phyloP scores from a whole-genome alignment of 2,329 filamentous ascomycete species.

The Botrytis tulipae region DNA sequence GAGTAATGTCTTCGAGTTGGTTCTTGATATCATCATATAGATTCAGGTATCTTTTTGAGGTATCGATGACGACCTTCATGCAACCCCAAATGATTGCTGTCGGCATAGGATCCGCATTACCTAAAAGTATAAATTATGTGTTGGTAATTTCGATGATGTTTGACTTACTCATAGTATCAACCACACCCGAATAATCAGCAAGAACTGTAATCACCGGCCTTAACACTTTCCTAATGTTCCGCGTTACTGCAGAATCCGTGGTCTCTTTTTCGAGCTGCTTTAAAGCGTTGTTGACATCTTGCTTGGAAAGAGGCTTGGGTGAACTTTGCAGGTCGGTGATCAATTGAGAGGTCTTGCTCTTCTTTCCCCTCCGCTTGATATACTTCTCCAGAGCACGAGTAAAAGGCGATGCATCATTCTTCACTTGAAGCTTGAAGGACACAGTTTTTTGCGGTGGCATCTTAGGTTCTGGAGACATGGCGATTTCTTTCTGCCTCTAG shows the following conservation, averaged over 20 bases:
- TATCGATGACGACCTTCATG: constrained; percentile 12
- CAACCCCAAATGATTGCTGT: constrained; percentile 15
- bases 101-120: constrained; percentile 17
- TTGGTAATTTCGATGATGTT: background rate
- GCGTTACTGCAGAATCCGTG: constrained; percentile 1
- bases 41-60: background rate
- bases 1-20: constrained; percentile 9
- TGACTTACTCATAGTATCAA: constrained; percentile 10
- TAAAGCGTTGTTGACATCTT: constrained; percentile 8
- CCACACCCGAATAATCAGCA: constrained; percentile 10
- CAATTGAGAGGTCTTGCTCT: constrained; percentile 14
- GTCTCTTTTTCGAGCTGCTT: constrained; percentile 13
- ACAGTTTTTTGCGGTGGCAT: background rate
- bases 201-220: constrained; percentile 3
- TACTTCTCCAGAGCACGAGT: constrained; percentile 8
- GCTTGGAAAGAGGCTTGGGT: background rate
- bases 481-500: background rate
- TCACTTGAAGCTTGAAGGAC: background rate
- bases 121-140: background rate
- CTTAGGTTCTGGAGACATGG: background rate
- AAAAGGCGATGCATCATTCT: background rate
- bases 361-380: constrained; percentile 1
- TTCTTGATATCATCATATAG: constrained; percentile 14
- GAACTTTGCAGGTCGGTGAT: constrained; percentile 6
- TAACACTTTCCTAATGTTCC: constrained; percentile 3